A percentile compares a stretch with the other conserved stretches of the same genome.
These are phyloP conservation scores for Umbellularia californica DNA, from an alignment of 164 flowering plant species.

Conservation along the genomic window DNA sequence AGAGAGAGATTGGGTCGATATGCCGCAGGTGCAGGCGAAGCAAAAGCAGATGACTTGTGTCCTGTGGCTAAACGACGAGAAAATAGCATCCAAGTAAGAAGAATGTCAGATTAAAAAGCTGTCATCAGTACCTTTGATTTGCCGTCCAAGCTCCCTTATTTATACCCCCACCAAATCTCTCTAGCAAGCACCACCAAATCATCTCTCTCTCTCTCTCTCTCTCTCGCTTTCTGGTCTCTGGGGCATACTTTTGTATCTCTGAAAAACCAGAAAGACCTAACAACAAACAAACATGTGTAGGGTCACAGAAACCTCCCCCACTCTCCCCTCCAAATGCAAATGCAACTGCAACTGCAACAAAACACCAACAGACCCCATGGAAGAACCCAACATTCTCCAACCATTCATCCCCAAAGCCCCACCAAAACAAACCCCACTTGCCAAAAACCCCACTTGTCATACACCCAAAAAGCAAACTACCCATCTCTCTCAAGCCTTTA, in stretches of 20 bases:
- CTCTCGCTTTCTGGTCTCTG: neutral
- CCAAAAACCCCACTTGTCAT: too few relatives aligned
- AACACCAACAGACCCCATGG: conserved; percentile 6
- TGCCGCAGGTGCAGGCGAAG: conserved; percentile 1
- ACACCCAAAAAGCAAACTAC: conserved; percentile 14
- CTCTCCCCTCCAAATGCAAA: conserved; percentile 12
- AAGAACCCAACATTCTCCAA: conserved; percentile 19
- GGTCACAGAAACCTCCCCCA: conserved; percentile 6
- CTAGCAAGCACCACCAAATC: neutral
- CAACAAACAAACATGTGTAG: conserved; percentile 17
- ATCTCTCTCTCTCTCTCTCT: conserved; percentile 3
- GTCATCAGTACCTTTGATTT: neutral
- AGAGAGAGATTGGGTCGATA: neutral
- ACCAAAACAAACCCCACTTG: conserved; percentile 1
- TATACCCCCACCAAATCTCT: conserved; percentile 16
- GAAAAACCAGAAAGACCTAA: neutral
- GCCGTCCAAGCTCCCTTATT: conserved; percentile 5
- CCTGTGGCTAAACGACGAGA: neutral
- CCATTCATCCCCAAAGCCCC: conserved; percentile 34
- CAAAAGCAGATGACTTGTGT: neutral
- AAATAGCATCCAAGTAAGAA: neutral
- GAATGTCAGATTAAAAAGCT: conserved; percentile 11
- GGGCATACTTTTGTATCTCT: conserved; percentile 1
- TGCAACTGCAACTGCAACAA: conserved; percentile 10
- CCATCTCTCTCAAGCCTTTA: conserved; percentile 28